Evolutionary conservation across 495 filamentous ascomycete genomes (phyloP).

Genomic region (Talaromyces proteolyticus): DNA sequence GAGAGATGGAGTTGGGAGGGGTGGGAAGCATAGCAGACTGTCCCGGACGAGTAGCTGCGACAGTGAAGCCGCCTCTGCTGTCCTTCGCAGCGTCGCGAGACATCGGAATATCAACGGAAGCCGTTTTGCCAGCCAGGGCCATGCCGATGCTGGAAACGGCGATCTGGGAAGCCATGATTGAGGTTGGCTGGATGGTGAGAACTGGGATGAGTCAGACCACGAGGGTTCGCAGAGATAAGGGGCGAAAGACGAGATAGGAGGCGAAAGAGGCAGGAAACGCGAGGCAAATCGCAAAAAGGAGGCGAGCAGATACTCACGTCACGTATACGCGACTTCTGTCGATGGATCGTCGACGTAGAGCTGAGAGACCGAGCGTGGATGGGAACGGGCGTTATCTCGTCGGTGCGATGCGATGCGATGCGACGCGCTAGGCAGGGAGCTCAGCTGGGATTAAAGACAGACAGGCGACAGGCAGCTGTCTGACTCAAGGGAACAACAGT

Average conservation of each 20-base stretch:
- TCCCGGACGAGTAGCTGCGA: constrained; percentile 51
- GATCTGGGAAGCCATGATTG: constrained; percentile 44
- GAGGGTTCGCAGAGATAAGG: constrained; percentile 4
- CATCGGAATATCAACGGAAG: constrained; percentile 67
- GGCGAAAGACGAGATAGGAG: constrained; percentile 2
- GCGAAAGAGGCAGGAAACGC: not conserved
- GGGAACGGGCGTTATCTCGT: not conserved
- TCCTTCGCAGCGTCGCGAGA: constrained; percentile 34
- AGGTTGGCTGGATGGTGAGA: constrained; percentile 1
- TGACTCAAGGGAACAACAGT: constrained; percentile 1
- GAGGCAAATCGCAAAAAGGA: not conserved
- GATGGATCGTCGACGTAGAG: not conserved
- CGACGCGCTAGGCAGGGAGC: constrained; percentile 20
- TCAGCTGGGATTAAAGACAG: not conserved
- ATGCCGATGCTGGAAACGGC: constrained; percentile 52
- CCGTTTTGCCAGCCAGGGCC: constrained; percentile 58
- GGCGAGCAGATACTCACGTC: constrained; percentile 4
- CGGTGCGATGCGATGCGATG: constrained; percentile 13
- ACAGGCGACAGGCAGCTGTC: constrained; percentile 13
- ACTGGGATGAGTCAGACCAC: constrained; percentile 7
- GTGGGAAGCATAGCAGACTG: constrained; percentile 67
- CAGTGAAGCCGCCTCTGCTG: constrained; percentile 56
- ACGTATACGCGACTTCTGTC: constrained; percentile 5
- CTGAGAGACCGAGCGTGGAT: too few species aligned
- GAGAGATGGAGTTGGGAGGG: constrained; percentile 95